Conservation (phyloP, 805 yeast species). For the Saturnispora gosingensis region DNA sequence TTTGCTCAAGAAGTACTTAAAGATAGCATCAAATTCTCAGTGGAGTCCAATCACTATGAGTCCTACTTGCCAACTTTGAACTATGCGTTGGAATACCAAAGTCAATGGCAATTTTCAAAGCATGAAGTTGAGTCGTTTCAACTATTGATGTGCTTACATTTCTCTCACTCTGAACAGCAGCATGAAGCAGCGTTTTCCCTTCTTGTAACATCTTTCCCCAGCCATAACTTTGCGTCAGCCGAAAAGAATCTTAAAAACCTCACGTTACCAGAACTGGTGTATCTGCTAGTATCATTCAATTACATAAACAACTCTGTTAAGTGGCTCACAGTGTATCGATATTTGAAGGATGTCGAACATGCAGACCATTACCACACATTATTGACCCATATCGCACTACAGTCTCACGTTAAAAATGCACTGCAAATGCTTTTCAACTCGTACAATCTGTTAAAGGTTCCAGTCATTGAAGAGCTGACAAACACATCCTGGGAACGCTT, state of each 20-base stretch:
- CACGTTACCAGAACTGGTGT: background rate
- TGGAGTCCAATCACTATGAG: conserved; percentile 39
- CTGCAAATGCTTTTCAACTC: background rate
- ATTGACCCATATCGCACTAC: background rate
- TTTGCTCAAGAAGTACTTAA: conserved; percentile 40
- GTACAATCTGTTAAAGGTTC: background rate
- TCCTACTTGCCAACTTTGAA: conserved; percentile 46
- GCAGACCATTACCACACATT: background rate
- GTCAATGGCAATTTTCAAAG: conserved; percentile 4
- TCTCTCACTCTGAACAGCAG: conserved; percentile 32
- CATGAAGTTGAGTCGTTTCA: conserved; percentile 32
- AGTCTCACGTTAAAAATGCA: background rate
- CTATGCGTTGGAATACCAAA: conserved; percentile 29
- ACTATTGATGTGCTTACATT: conserved; percentile 36
- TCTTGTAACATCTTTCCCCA: conserved; percentile 5
- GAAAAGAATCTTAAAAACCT: background rate
- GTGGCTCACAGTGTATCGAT: conserved; percentile 5
- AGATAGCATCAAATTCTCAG: conserved; percentile 37
- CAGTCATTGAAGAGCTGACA: background rate
- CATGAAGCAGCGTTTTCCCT: conserved; percentile 26
- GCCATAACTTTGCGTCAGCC: background rate
- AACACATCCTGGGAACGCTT: background rate
- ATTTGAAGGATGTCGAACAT: background rate
- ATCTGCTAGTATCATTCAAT: background rate
- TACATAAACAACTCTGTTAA: background rate